Evolutionary conservation across 768 basidiomycete species (phyloP).

Genomic region (Glaciozyma martinii): DNA sequence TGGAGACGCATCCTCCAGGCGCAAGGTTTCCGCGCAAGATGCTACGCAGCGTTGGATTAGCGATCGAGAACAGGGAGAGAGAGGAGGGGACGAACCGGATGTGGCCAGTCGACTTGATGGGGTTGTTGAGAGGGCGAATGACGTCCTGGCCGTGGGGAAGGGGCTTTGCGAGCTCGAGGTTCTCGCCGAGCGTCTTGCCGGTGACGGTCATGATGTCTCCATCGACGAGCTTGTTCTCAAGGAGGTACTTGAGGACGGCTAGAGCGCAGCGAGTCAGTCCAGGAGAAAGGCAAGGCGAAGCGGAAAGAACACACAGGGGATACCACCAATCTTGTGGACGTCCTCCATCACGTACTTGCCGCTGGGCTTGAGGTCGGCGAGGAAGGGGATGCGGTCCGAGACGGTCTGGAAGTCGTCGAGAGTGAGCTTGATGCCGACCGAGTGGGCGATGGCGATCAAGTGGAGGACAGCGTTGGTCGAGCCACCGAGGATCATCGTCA

Average conservation of each 20-base stretch:
- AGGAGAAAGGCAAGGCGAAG: not conserved
- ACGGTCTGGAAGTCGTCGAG: conserved; percentile 91
- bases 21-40: conserved; percentile 87
- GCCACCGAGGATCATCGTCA: conserved; percentile 94
- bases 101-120: conserved; percentile 83
- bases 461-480: conserved; percentile 97
- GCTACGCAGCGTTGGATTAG: conserved; percentile 41
- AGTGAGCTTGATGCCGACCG: conserved; percentile 76
- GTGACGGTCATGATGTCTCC: conserved; percentile 87
- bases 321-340: conserved; percentile 88
- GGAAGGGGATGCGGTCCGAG: conserved; percentile 84
- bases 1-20: conserved; percentile 89
- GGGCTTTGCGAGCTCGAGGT: conserved; percentile 70
- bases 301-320: conserved; percentile 60
- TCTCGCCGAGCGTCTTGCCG: conserved; percentile 80
- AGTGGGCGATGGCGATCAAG: conserved; percentile 91
- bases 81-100: conserved; percentile 53
- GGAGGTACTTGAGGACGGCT: conserved; percentile 62
- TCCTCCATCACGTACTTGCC: conserved; percentile 99
- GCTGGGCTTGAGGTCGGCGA: conserved; percentile 92
- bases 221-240: conserved; percentile 80
- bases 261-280: not conserved
- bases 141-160: conserved; percentile 64
- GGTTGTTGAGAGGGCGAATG: conserved; percentile 74
- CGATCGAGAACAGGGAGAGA: not conserved